Evolutionary conservation across 2,329 filamentous ascomycete species (phyloP).

Genomic region (Diaporthe longicolla): DNA sequence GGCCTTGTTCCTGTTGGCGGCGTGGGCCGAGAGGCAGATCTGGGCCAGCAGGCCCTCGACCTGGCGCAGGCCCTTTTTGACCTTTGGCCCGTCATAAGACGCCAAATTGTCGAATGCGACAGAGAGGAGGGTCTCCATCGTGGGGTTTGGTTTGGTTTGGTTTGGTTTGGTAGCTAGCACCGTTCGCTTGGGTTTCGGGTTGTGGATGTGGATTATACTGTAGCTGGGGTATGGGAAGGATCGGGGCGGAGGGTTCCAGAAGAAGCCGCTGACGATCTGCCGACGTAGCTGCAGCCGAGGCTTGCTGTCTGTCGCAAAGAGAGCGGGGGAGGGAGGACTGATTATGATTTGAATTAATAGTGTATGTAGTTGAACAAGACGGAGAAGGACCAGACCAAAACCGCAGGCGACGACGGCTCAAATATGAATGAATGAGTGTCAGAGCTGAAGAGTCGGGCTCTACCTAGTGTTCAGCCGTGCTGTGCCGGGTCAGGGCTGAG

Average conservation of each 20-base stretch:
- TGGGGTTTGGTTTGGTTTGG: slow-evolving; percentile 36
- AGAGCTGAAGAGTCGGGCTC: slow-evolving; percentile 16
- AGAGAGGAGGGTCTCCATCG: slow-evolving; percentile 92
- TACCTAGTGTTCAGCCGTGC: slow-evolving; percentile 15
- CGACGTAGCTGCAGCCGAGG: too few species aligned
- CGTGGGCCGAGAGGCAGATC: slow-evolving; percentile 81
- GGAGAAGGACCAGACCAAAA: not conserved
- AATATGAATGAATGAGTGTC: not conserved
- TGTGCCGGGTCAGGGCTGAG: slow-evolving; percentile 17
- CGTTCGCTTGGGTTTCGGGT: slow-evolving; percentile 28
- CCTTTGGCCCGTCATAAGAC: slow-evolving; percentile 89
- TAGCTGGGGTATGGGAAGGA: not conserved
- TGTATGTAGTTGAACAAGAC: not conserved
- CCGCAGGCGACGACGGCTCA: not conserved
- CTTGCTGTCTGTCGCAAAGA: not conserved
- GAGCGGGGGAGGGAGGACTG: not conserved
- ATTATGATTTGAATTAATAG: not conserved
- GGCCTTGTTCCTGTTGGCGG: slow-evolving; percentile 50
- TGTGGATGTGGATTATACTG: not conserved
- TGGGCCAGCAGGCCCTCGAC: slow-evolving; percentile 94
- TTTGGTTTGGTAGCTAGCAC: not conserved
- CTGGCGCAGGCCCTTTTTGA: slow-evolving; percentile 93
- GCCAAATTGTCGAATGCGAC: slow-evolving; percentile 97
- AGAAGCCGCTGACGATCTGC: not conserved
- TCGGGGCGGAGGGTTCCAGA: not conserved